phyloP scores from a whole-genome alignment of 1,284 basidiomycete genomes.

The Porogramme epimiltina region DNA sequence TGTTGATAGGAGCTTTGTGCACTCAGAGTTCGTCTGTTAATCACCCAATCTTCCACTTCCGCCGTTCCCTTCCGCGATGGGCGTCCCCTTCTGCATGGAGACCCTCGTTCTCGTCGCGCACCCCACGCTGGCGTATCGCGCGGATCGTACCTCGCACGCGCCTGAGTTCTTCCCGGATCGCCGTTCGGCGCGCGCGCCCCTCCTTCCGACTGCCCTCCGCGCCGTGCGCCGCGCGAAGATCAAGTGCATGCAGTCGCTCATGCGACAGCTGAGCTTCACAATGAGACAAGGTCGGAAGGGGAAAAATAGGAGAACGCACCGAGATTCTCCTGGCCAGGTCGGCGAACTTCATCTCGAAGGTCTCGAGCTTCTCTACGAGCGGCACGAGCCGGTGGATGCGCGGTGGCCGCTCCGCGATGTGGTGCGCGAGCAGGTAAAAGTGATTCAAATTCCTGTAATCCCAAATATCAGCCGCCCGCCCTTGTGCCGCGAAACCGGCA shows the following conservation, averaged over 20 bases:
- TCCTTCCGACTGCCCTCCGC: constrained; percentile 17
- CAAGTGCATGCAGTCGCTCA: constrained; percentile 24
- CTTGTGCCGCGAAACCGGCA: background rate
- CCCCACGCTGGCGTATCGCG: constrained; percentile 5
- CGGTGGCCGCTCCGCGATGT: constrained; percentile 22
- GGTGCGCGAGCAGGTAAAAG: constrained; percentile 24
- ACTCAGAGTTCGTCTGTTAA: background rate
- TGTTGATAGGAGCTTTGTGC: background rate
- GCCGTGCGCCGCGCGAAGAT: constrained; percentile 12
- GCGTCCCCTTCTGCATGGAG: background rate
- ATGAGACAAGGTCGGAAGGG: background rate
- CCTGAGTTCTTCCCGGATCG: constrained; percentile 24
- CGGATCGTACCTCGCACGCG: constrained; percentile 18
- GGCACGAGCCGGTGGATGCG: constrained; percentile 28
- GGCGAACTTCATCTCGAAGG: constrained; percentile 34
- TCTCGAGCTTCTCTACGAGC: constrained; percentile 40
- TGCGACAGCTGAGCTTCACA: constrained; percentile 21
- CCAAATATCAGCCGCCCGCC: background rate
- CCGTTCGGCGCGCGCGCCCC: constrained; percentile 15
- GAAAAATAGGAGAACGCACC: constrained; percentile 15
- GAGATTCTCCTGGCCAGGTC: constrained; percentile 24
- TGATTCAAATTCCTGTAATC: constrained; percentile 21
- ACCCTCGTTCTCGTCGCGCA: background rate
- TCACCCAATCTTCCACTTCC: background rate
- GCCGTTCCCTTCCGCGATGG: background rate